These are phyloP conservation scores for Xylaria venustula DNA, from an alignment of 495 filamentous ascomycete species.

Conservation along the genomic window DNA sequence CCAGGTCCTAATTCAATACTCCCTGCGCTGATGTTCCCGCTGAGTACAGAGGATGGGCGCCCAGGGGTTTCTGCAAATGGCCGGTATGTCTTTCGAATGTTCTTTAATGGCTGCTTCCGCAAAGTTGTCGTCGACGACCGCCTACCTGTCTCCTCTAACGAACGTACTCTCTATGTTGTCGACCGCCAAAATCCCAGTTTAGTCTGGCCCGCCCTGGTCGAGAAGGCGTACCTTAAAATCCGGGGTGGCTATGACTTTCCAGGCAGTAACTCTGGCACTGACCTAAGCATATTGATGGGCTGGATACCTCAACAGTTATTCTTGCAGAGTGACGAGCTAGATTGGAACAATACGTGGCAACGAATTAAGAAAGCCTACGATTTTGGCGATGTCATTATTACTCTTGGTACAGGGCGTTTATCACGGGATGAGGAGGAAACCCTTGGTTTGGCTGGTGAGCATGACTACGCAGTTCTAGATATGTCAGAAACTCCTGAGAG, in stretches of 20 bases:
- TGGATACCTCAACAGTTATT: constrained; percentile 98
- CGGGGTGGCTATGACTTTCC: constrained; percentile 97
- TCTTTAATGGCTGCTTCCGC: constrained; percentile 92
- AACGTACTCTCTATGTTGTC: constrained; percentile 79
- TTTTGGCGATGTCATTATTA: constrained; percentile 80
- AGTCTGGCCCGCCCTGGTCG: constrained; percentile 89
- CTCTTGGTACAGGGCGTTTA: constrained; percentile 84
- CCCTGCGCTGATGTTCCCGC: constrained; percentile 70
- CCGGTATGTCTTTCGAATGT: constrained; percentile 86
- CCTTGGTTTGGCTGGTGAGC: constrained; percentile 80
- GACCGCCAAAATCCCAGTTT: constrained; percentile 75
- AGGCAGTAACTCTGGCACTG: constrained; percentile 95
- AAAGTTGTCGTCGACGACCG: constrained; percentile 88
- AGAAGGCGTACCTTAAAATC: constrained; percentile 98
- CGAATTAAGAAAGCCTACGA: constrained; percentile 73
- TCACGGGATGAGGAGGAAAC: constrained; percentile 68
- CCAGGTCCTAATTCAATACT: constrained; percentile 46
- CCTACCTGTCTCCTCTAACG: constrained; percentile 72
- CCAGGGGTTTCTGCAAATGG: constrained; percentile 70
- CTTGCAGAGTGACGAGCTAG: constrained; percentile 76
- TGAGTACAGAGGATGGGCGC: constrained; percentile 50
- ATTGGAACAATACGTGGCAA: constrained; percentile 72
- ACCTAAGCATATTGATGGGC: constrained; percentile 84
- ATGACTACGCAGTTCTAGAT: constrained; percentile 91
- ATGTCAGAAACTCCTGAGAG: constrained; percentile 63